phyloP scores from a whole-genome alignment of 495 filamentous ascomycete genomes.

The Annulohypoxylon stygium region DNA sequence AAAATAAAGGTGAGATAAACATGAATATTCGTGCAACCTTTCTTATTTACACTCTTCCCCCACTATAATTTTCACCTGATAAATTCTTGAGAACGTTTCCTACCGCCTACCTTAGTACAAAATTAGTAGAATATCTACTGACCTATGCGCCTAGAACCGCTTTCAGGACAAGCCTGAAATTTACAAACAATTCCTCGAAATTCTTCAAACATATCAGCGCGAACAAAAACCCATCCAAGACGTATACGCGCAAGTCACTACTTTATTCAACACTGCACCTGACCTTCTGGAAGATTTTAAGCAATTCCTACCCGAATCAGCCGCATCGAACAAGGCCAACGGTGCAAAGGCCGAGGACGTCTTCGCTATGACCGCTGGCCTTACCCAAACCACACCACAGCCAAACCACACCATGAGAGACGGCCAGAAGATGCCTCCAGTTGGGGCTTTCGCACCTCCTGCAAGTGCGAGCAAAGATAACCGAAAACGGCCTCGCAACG shows the following conservation, averaged over 20 bases:
- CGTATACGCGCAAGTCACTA: conserved; percentile 97
- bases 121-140: conserved; percentile 21
- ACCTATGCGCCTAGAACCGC: conserved; percentile 75
- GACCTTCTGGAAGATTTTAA: conserved; percentile 99
- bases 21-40: not conserved
- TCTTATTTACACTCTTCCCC: conserved; percentile 19
- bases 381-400: conserved; percentile 62
- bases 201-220: conserved; percentile 97
- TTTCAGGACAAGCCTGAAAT: conserved; percentile 96
- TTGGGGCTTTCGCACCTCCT: conserved; percentile 92
- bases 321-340: conserved; percentile 84
- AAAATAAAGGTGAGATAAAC: conserved; percentile 90
- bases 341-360: conserved; percentile 79
- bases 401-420: conserved; percentile 59
- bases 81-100: conserved; percentile 13
- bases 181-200: conserved; percentile 99
- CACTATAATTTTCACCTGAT: conserved; percentile 22
- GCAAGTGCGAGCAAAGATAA: conserved; percentile 80
- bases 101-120: not conserved
- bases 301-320: conserved; percentile 97
- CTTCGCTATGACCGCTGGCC: conserved; percentile 58
- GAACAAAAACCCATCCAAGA: conserved; percentile 99
- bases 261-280: conserved; percentile 91
- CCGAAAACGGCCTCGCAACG: conserved; percentile 74
- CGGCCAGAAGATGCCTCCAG: conserved; percentile 83